Base-by-base conservation (phyloP, 306 rosid species). In the Corylus avellana region DNA sequence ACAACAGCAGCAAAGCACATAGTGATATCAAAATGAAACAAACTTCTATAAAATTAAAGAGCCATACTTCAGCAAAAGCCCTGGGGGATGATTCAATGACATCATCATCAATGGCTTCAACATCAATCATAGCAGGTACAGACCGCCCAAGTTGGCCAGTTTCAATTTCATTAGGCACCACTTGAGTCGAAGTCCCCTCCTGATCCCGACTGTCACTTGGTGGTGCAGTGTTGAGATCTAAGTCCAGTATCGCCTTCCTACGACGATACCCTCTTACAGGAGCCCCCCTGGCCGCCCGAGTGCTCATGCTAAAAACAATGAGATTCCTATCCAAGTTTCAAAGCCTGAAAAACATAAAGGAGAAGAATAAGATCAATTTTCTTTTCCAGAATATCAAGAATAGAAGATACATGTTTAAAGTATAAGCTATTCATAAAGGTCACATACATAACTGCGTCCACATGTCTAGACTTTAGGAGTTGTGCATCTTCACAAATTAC, bases 61-160 rank as follows among this genome's bases (percentile, higher is more conserved):
- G 57, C 77, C 72, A 72, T 85, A 90, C 99, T 86, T 93, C 93
- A 12, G 92, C 92, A 88, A 95, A 89, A 76, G 98, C 99, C 79
- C 86, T 88, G 2, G 96, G 93, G 18, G 89, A 81, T 57, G 97
- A 90, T 87, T 87, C 95, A 76, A 91, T 53, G 77, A 91, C 93
- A 88, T 94, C 98, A 51, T 92, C 99, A 64, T 95, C 99, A 76
- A 89, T 82, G 83, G 92, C 96, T 77, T 93, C 99, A 74, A 95
- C 90, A 80, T 95, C 97, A 79, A 95, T 91, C 78, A 35, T 71
- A 16, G 86, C 39, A 66, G 89, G 83, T 37, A 62, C 73, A 56
- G 62, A 58, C 59, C n/a, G 83, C 5, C 53, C 81, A 22, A 64
- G 87, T 48, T 54, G 83, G 61, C 75, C 76, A 69, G 76, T 55